These are phyloP conservation scores for Populus hybrid DNA, from an alignment of 441 rosid genomes.

Conservation along the genomic window DNA sequence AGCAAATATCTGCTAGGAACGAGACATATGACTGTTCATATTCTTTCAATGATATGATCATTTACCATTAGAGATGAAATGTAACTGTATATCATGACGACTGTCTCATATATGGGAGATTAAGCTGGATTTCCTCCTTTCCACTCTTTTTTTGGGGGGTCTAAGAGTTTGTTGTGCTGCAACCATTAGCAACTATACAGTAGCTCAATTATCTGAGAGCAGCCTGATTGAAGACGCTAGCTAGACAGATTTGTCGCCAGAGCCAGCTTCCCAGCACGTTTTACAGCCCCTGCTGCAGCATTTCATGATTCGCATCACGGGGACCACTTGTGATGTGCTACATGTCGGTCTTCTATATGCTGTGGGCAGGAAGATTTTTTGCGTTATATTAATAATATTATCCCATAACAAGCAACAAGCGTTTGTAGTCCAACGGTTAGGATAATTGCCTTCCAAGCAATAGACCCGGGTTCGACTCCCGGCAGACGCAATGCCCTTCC, in stretches of 20 bases:
- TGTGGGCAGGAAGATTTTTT: too few species aligned
- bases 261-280: background rate
- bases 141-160: background rate
- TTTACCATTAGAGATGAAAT: background rate
- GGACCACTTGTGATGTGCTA: background rate
- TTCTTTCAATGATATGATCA: background rate
- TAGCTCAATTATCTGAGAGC: background rate
- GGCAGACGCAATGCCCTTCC: conserved; percentile 52
- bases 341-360: too few species aligned
- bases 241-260: background rate
- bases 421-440: conserved; percentile 98
- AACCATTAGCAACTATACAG: background rate
- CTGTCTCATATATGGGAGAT: background rate
- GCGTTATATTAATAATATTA: too few species aligned
- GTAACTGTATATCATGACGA: background rate
- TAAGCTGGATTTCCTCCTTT: background rate
- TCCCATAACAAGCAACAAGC: conserved; percentile 8
- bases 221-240: background rate
- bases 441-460: conserved; percentile 99
- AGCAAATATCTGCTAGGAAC: background rate
- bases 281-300: background rate
- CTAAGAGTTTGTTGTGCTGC: background rate
- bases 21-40: background rate
- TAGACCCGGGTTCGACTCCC: conserved; percentile 98
- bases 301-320: background rate